Evolutionary conservation across 768 basidiomycete species (phyloP), one percentile per base, ranked within the genome.

Genomic region (Lactarius indigo): DNA sequence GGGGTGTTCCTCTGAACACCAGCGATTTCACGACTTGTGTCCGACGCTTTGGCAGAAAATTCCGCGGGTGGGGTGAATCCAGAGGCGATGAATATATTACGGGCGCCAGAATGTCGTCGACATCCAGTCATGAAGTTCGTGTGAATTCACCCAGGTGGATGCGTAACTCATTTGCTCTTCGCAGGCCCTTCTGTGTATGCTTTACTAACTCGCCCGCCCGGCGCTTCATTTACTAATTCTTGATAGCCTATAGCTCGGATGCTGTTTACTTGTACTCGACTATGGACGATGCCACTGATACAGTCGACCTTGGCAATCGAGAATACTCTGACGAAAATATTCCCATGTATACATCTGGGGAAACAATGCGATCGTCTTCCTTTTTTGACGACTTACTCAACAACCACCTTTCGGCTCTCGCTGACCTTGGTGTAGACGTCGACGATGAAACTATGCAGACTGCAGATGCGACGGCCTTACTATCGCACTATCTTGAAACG

Each of bases 201-300:
- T 44, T 39, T 35, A 52, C 26, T 17, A 17, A 26, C 17, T 58
- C 6, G 61, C 15, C 2, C 47, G 15, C 26, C 28, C 37, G 56
- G 61, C 31, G 47, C 10, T 12, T 31, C 55, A 9, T 33, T 56
- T 41, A 61, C 54, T 37, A 37, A 15, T 47, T 23, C 20, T 42
- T 39, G 42, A 5, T 31, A 92, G 92, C 90, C 37, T 93, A 88
- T 72, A 88, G 85, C 70, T 82, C 81, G 17, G 91, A 93, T 75
- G 87, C 81, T 7, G 83, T 89, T 31, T 90, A 91, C 74, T 73
- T 91, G 37, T 94, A 85, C 71, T 91, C 90, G 5, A 90, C 88
- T 8, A 79, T 79, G 59, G 91, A 92, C 70, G 83, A 88, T 18
- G 82, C 88, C 8, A 75, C 67, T 41, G 57, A 61, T 35, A n/a